phyloP scores from a whole-genome alignment of 2,329 filamentous ascomycete genomes.

The Cordyceps militaris region DNA sequence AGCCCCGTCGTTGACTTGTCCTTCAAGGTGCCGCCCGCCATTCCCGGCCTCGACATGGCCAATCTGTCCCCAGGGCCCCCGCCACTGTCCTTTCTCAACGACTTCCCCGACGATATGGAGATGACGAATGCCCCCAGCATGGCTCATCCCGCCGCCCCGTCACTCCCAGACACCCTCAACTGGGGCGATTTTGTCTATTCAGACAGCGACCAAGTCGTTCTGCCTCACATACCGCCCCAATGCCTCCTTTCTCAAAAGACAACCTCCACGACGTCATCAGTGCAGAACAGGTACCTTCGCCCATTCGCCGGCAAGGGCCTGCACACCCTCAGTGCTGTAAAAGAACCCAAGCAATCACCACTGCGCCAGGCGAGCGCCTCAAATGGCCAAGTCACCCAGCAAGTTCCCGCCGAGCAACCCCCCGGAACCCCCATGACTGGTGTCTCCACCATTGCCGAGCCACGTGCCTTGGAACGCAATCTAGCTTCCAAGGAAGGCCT shows the following conservation, averaged over 20 bases:
- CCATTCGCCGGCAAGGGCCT: slow-evolving; percentile 52
- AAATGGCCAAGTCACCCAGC: slow-evolving; percentile 3
- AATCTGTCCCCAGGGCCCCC: slow-evolving; percentile 24
- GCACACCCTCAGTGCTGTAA: slow-evolving; percentile 38
- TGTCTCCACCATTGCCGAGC: slow-evolving; percentile 24
- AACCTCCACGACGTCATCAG: slow-evolving; percentile 45
- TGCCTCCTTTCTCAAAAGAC: slow-evolving; percentile 46
- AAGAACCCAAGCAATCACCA: slow-evolving; percentile 21
- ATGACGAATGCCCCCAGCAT: slow-evolving; percentile 15
- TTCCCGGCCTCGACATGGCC: slow-evolving; percentile 35
- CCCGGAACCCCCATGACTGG: slow-evolving; percentile 17
- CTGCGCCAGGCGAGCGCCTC: slow-evolving; percentile 1
- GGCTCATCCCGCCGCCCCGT: slow-evolving; percentile 29
- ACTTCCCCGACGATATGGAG: slow-evolving; percentile 22
- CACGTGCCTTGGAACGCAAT: slow-evolving; percentile 18
- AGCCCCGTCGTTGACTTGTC: slow-evolving; percentile 46
- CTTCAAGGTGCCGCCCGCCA: slow-evolving; percentile 30
- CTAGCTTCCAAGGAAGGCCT: slow-evolving; percentile 30
- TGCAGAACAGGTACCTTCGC: slow-evolving; percentile 42
- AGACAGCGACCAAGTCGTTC: slow-evolving; percentile 25
- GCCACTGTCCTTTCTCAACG: slow-evolving; percentile 29
- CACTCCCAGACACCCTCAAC: slow-evolving; percentile 49
- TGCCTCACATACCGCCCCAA: slow-evolving; percentile 42
- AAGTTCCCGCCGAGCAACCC: slow-evolving; percentile 8
- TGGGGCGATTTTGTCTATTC: slow-evolving; percentile 41